Percentiles rank a stretch among this genome's conserved stretches.
Conservation (phyloP, 192 early-diverging fungal genomes). For the Backusella tuberculispora region DNA sequence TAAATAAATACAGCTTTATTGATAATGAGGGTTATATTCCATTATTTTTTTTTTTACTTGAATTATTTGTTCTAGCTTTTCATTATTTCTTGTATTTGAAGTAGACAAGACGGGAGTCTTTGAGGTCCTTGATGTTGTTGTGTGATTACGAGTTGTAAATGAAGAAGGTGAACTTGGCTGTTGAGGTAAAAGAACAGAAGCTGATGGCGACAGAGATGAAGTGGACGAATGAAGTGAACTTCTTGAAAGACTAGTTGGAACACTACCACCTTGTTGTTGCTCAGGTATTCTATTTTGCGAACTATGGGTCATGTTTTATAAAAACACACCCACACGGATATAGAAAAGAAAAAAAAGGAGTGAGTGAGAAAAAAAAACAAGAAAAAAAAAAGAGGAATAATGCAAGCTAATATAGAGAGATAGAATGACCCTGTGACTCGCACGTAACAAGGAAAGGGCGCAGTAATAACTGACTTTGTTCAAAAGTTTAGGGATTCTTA, state of each 20-base stretch:
- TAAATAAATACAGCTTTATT: conserved; percentile 20
- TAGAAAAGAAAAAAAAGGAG: background rate
- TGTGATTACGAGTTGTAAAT: background rate
- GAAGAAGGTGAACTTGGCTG: background rate
- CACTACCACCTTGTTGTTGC: background rate
- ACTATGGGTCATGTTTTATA: background rate
- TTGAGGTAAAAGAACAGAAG: conserved; percentile 19
- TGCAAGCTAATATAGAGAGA: background rate
- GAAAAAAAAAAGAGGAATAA: background rate
- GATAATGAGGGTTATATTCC: no score
- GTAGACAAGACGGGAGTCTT: conserved; percentile 7
- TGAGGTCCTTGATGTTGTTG: background rate
- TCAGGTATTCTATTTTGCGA: background rate
- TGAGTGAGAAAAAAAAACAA: background rate
- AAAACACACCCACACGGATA: background rate
- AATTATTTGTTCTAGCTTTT: conserved; percentile 59
- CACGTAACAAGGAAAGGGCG: conserved; percentile 6
- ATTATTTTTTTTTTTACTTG: conserved; percentile 46
- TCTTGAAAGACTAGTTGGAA: conserved; percentile 5
- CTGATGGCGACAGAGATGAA: conserved; percentile 16
- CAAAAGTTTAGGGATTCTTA: conserved; percentile 3
- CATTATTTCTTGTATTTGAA: conserved; percentile 38
- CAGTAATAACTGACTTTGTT: background rate
- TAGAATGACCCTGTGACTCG: background rate
- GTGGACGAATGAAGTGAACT: background rate